Evolutionary conservation across 306 rosid genomes (phyloP), one percentile per base, ranked within the genome.

Genomic region (Benincasa hispida): DNA sequence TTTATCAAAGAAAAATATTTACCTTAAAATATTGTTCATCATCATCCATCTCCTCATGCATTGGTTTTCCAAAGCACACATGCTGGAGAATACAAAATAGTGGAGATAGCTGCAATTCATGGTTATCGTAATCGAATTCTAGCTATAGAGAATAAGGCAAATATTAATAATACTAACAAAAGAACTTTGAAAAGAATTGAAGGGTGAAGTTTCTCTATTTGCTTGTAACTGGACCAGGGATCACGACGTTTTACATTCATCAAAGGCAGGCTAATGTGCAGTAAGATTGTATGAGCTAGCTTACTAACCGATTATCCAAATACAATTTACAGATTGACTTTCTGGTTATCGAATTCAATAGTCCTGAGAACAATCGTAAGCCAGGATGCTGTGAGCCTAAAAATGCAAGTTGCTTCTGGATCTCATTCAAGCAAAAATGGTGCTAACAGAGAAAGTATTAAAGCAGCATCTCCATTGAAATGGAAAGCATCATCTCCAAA

Each of bases 341-440:
- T 87, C 84, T 92, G 99, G 98, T 74, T 92, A 83, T 94, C 99
- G 14, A 94, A 94, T 80, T 80, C 92, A 50, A 70, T 90, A 74
- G 87, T 92, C 81, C 77, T 94, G 84, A 89, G 96, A 88, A 86
- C 93, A 81, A 89, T 90, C 27, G 58, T 90, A 87, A 83, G 91
- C 80, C 89, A 89, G 81, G 81, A 87, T 57, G 41, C 79, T 19
- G 83, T 84, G 76, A 84, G 83, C 22, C 48, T 10, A 32, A 83
- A 75, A 47, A 75, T 41, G 56, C 80, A 83, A 76, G 78, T 75
- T 82, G 82, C 72, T 65, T 61, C 83, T 58, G 87, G 82, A 63
- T 67, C 84, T 70, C 81, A 83, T 55, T 48, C 79, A 58, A 83
- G 84, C 81, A 84, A 87, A 86, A 94, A 79, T 81, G 82, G 68